A percentile compares a stretch with the other conserved stretches of the same genome.
These are phyloP conservation scores for Camellia oleifera DNA, from an alignment of 179 eudicot species.

Conservation along the genomic window DNA sequence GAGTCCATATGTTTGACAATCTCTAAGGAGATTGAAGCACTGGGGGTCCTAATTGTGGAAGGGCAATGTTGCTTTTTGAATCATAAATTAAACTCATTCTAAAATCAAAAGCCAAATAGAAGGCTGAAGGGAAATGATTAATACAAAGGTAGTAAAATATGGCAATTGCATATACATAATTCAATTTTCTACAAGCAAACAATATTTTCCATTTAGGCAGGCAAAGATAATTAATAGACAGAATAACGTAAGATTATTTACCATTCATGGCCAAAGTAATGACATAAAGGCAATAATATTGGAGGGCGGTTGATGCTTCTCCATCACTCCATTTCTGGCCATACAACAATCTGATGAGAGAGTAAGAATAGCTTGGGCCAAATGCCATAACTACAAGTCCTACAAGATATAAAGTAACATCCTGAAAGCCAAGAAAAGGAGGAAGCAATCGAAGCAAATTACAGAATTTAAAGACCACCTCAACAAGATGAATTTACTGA, in stretches of 20 bases:
- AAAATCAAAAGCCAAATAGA: neutral
- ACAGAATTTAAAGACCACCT: neutral
- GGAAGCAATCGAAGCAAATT: constrained; percentile 8
- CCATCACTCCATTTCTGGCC: constrained; percentile 99
- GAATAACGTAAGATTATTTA: constrained; percentile 24
- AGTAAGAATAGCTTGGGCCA: constrained; percentile 97
- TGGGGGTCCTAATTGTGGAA: neutral
- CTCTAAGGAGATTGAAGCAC: neutral
- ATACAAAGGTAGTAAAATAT: too few relatives aligned
- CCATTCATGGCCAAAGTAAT: constrained; percentile 88
- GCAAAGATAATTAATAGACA: neutral
- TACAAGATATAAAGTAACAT: constrained; percentile 20
- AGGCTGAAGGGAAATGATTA: too few relatives aligned
- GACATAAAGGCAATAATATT: constrained; percentile 80
- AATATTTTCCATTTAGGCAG: neutral
- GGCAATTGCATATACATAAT: too few relatives aligned
- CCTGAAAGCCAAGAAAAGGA: neutral
- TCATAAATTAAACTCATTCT: neutral
- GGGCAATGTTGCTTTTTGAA: neutral
- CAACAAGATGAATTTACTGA: neutral
- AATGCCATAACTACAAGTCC: constrained; percentile 86
- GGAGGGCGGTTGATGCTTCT: constrained; percentile 92
- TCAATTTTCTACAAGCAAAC: neutral
- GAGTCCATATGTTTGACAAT: neutral
- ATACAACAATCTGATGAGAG: constrained; percentile 83